Base-by-base conservation (phyloP, 768 basidiomycete species). In the Rhodotorula sphaerocarpa region DNA sequence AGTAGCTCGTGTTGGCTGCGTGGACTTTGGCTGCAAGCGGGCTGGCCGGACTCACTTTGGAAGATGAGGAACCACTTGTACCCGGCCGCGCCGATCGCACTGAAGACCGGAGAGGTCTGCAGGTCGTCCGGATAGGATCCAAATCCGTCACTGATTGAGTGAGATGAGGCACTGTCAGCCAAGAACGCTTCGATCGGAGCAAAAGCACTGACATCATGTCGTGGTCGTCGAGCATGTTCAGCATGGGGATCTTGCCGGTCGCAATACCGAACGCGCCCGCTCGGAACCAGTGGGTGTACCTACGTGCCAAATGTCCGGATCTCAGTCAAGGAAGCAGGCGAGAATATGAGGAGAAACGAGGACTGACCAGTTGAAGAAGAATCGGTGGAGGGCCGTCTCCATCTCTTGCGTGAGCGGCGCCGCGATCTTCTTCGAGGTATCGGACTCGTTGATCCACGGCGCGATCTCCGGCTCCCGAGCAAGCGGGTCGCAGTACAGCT, bases 31-130 rank as follows among this genome's bases (percentile, higher is more conserved):
- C n/a, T n/a, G n/a, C n/a, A n/a, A n/a, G n/a, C n/a, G n/a, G n/a
- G n/a, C n/a, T n/a, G n/a, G n/a, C n/a, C n/a, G n/a, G n/a, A 54
- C 57, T 14, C 31, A 64, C 61, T 88, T 70, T 99, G 93, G 79
- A 99, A 97, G 2, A 99, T 79, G 27, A 93, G 79, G 77, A 84
- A 99, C 79, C 84, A 92, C 75, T 92, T 92, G 76, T 91, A 95
- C 27, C 85, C 89, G 67, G 87, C 79, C 1, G 83, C 76, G 10
- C 92, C 93, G 57, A 96, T 87, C 57, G 58, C 12, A 21, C 55
- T 59, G 55, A 73, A 71, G 18, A 71, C 67, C 3, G 68, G 62
- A 1, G 64, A 65, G 10, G 27, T 18, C 47, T 66, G 65, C 20
- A 71, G 74, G 39, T 87, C 83, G 44, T 91, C 87, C 2, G 90